Conservation (phyloP, 2,329 filamentous ascomycete species). For the Fusarium dimerum region DNA sequence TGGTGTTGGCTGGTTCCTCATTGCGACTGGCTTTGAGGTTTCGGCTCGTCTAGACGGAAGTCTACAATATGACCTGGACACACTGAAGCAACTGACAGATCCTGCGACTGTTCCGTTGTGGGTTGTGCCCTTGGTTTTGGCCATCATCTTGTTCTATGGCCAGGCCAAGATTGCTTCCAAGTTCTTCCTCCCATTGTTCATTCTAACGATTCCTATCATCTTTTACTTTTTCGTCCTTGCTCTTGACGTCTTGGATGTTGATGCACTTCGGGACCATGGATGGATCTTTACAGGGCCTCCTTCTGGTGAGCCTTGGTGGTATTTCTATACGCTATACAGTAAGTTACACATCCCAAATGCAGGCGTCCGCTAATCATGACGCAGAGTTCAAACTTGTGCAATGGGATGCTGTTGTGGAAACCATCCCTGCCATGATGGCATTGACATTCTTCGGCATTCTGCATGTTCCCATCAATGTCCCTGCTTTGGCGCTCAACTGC, state of each 20-base stretch:
- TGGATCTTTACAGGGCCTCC: slow-evolving; percentile 93
- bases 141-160: slow-evolving; percentile 72
- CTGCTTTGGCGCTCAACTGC: slow-evolving; percentile 84
- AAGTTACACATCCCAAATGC: slow-evolving; percentile 37
- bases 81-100: slow-evolving; percentile 72
- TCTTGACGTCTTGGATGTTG: slow-evolving; percentile 67
- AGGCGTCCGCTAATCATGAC: slow-evolving; percentile 15
- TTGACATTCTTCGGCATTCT: slow-evolving; percentile 96
- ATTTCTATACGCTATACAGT: slow-evolving; percentile 96
- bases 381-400: slow-evolving; percentile 78
- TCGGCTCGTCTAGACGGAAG: slow-evolving; percentile 85
- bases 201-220: slow-evolving; percentile 72
- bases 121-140: slow-evolving; percentile 76
- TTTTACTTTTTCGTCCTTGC: slow-evolving; percentile 79
- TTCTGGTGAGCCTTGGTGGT: slow-evolving; percentile 89
- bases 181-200: slow-evolving; percentile 84
- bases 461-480: slow-evolving; percentile 97
- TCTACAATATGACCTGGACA: slow-evolving; percentile 77
- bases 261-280: slow-evolving; percentile 67
- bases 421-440: slow-evolving; percentile 92
- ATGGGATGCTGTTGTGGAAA: slow-evolving; percentile 80
- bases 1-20: slow-evolving; percentile 92
- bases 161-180: slow-evolving; percentile 79
- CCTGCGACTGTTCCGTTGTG: slow-evolving; percentile 78
- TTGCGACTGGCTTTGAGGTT: slow-evolving; percentile 90